These are phyloP conservation scores for Jaenimonas drosophilae DNA, from an alignment of 208 protist genomes.

Conservation along the genomic window DNA sequence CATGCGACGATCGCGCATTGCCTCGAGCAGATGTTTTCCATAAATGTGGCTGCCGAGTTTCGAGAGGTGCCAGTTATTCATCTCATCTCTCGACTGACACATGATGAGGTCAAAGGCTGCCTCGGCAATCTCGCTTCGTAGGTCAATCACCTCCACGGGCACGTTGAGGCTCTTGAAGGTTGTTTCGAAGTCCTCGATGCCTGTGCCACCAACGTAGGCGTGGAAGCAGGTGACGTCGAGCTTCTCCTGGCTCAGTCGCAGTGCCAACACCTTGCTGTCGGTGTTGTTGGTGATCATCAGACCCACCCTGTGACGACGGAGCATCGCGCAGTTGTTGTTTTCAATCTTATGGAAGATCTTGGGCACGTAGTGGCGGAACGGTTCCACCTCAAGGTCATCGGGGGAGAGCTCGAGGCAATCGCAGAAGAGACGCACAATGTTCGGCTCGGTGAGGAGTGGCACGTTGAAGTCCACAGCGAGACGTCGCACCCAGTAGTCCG, in stretches of 20 bases:
- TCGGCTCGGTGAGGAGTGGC: conserved; percentile 79
- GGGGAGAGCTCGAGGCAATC: conserved; percentile 38
- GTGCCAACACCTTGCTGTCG: conserved; percentile 81
- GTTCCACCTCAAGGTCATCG: conserved; percentile 58
- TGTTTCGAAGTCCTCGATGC: conserved; percentile 75
- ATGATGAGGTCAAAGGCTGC: conserved; percentile 83
- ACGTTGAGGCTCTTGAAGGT: conserved; percentile 65
- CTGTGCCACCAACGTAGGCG: conserved; percentile 73
- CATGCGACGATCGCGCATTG: conserved; percentile 68
- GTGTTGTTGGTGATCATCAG: conserved; percentile 87
- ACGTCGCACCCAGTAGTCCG: conserved; percentile 85
- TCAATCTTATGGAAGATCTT: conserved; percentile 85
- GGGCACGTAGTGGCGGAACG: conserved; percentile 80
- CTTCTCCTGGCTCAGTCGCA: conserved; percentile 66
- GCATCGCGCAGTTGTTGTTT: conserved; percentile 85
- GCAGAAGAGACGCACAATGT: conserved; percentile 72
- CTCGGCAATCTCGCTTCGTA: conserved; percentile 79
- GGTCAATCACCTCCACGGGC: conserved; percentile 80
- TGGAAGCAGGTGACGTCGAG: conserved; percentile 85
- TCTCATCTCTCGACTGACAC: conserved; percentile 67
- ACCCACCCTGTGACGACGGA: conserved; percentile 81
- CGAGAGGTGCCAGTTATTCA: conserved; percentile 84
- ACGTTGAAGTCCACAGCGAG: conserved; percentile 89
- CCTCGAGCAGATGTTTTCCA: conserved; percentile 50
- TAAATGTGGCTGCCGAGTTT: conserved; percentile 84